Evolutionary conservation across 768 basidiomycete species (phyloP), one percentile per base, ranked within the genome.

Genomic region (Xerocomellus amylosporus): DNA sequence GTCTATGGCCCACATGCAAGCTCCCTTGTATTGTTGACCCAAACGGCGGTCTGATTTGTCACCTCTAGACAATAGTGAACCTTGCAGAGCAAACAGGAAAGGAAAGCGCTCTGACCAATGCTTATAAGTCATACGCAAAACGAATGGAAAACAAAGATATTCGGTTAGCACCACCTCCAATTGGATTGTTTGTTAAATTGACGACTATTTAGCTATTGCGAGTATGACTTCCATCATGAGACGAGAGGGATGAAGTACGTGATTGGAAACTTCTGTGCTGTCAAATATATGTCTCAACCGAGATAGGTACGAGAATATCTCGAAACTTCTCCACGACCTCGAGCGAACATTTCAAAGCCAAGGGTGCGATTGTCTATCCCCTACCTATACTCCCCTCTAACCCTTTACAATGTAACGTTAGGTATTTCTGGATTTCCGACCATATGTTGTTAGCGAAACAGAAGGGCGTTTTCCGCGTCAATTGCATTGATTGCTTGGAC

Each of bases 401-500:
- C 38, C 42, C 14, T 51, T 9, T 20, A 55, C 44, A n/a, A 45
- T 41, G 30, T 39, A 5, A 51, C 42, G 30, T 49, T 54, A 91
- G 88, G 30, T 95, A 88, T 66, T 81, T 91, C 54, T 94, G 93
- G 91, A 80, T 88, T 19, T 87, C 88, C 2, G 80, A 87, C 51
- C 75, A 83, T 30, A 74, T 74, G 14, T 75, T 87, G 13, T 77
- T 95, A 69, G 87, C 90, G 7, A 80, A 84, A 63, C 95, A 98
- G 69, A 86, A 83, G 54, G 93, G 92, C 1, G 84, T 88, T 3
- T 97, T 90, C 72, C 83, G 95, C 4, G 82, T 93, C 22, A 98
- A 96, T 64, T 98, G 96, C 67, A 95, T 98, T 42, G 96, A 98
- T 66, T 96, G 94, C 63, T 74, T 98, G 39, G 96, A 98, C 66